A percentile compares a stretch with the other conserved stretches of the same genome.
Evolutionary conservation across 1,139 yeast species (phyloP).

Genomic region (Taphrina wiesneri): DNA sequence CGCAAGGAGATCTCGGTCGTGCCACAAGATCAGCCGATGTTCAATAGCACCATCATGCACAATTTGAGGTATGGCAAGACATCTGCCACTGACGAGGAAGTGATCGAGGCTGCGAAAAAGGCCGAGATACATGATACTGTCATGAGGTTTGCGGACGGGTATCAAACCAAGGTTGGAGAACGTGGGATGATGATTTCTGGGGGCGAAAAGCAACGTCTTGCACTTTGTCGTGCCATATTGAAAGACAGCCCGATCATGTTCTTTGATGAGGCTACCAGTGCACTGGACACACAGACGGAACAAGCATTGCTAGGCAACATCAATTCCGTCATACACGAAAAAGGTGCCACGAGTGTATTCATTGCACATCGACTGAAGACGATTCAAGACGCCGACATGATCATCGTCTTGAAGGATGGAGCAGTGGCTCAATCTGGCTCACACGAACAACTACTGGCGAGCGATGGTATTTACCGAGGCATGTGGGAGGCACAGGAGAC

Average conservation of each 20-base stretch:
- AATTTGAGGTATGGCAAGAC: constrained; percentile 85
- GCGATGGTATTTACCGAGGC: constrained; percentile 61
- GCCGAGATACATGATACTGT: constrained; percentile 62
- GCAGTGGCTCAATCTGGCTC: constrained; percentile 83
- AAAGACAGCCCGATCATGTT: constrained; percentile 88
- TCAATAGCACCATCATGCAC: constrained; percentile 75
- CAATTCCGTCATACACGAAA: constrained; percentile 38
- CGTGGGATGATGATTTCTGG: constrained; percentile 98
- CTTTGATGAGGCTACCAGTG: constrained; percentile 96
- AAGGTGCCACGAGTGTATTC: constrained; percentile 70
- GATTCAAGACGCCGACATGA: constrained; percentile 90
- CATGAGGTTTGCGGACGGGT: constrained; percentile 75
- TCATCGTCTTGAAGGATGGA: constrained; percentile 81
- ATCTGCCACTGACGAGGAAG: constrained; percentile 63
- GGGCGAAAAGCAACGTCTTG: constrained; percentile 94
- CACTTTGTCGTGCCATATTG: constrained; percentile 81
- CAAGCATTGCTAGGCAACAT: constrained; percentile 65
- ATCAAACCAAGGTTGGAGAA: constrained; percentile 90
- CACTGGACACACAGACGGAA: constrained; percentile 94
- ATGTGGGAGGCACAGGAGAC: constrained; percentile 93
- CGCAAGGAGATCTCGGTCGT: constrained; percentile 82
- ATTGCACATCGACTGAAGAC: constrained; percentile 94
- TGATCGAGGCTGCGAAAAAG: constrained; percentile 59
- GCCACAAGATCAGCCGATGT: constrained; percentile 67
- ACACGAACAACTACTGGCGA: constrained; percentile 61